phyloP scores from a whole-genome alignment of 805 yeast species.

The Schizosaccharomyces lindneri region DNA sequence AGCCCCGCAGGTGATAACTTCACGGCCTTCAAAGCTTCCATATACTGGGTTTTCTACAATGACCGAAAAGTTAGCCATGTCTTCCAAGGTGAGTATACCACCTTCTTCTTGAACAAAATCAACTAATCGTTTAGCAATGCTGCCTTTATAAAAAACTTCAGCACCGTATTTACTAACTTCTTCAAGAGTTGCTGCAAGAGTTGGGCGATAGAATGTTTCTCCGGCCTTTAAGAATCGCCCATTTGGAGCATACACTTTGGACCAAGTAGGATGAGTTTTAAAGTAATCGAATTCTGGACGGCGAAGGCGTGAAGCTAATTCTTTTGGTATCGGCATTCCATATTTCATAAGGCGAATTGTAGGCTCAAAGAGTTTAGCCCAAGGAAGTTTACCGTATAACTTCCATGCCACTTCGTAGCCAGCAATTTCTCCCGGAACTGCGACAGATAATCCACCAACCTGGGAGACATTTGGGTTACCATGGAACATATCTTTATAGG shows the following conservation, averaged over 20 bases:
- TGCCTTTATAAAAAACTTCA: slow-evolving; percentile 59
- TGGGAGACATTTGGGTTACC: slow-evolving; percentile 23
- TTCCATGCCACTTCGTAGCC: slow-evolving; percentile 45
- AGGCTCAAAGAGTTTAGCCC: slow-evolving; percentile 56
- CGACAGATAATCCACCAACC: slow-evolving; percentile 73
- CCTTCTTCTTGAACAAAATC: slow-evolving; percentile 25
- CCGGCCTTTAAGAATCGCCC: slow-evolving; percentile 22
- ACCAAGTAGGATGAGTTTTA: slow-evolving; percentile 12
- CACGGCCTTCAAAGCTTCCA: slow-evolving; percentile 19
- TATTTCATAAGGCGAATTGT: slow-evolving; percentile 36
- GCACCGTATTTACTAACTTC: slow-evolving; percentile 55
- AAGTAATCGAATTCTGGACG: slow-evolving; percentile 14
- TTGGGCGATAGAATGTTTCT: slow-evolving; percentile 33
- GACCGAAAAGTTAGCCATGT: slow-evolving; percentile 38
- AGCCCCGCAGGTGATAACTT: slow-evolving; percentile 37
- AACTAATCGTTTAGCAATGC: slow-evolving; percentile 39
- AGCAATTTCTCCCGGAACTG: slow-evolving; percentile 71
- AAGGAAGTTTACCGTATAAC: slow-evolving; percentile 36
- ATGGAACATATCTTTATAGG: slow-evolving; percentile 42
- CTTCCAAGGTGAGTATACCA: slow-evolving; percentile 43
- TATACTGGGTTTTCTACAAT: slow-evolving; percentile 20
- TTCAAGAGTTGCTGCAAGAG: slow-evolving; percentile 41
- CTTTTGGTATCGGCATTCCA: slow-evolving; percentile 36
- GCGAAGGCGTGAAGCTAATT: slow-evolving; percentile 21
- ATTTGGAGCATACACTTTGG: slow-evolving; percentile 10